These are phyloP conservation scores for Priceomyces fermenticarens DNA, from an alignment of 805 yeast genomes.

Conservation along the genomic window DNA sequence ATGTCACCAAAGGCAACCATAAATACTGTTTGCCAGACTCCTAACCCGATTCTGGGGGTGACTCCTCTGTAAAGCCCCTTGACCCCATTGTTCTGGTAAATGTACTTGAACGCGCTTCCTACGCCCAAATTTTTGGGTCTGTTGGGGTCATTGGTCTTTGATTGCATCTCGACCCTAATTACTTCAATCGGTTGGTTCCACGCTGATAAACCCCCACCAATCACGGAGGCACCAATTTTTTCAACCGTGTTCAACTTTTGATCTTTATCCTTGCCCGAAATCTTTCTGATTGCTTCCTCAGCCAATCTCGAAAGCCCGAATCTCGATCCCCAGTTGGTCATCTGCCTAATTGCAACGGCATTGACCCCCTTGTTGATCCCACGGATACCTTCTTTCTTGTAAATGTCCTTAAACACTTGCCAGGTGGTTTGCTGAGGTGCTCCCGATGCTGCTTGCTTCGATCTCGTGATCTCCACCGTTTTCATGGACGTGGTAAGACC, in stretches of 20 bases:
- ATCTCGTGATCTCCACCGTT: slow-evolving; percentile 94
- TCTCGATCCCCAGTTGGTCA: slow-evolving; percentile 99
- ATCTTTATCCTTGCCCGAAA: slow-evolving; percentile 54
- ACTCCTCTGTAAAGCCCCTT: slow-evolving; percentile 95
- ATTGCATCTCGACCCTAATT: slow-evolving; percentile 96
- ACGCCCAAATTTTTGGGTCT: slow-evolving; percentile 91
- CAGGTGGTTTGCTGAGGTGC: slow-evolving; percentile 66
- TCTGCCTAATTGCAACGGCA: slow-evolving; percentile 98
- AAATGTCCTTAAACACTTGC: slow-evolving; percentile 84
- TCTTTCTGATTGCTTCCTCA: slow-evolving; percentile 72
- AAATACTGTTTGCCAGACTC: slow-evolving; percentile 97
- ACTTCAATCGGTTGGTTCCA: slow-evolving; percentile 99
- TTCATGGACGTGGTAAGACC: slow-evolving; percentile 99
- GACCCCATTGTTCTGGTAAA: slow-evolving; percentile 77
- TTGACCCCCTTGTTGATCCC: slow-evolving; percentile 98
- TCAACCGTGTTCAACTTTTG: slow-evolving; percentile 71
- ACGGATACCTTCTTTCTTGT: slow-evolving; percentile 78
- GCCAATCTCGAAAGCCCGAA: slow-evolving; percentile 91
- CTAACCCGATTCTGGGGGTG: slow-evolving; percentile 93
- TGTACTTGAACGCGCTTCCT: slow-evolving; percentile 71
- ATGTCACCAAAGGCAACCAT: slow-evolving; percentile 98
- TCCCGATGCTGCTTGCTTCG: slow-evolving; percentile 69
- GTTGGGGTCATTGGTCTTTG: slow-evolving; percentile 89
- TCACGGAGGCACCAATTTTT: slow-evolving; percentile 77
- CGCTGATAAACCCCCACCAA: slow-evolving; percentile 97